Base-by-base conservation (phyloP, 164 flowering plant species). In the Umbellularia californica region DNA sequence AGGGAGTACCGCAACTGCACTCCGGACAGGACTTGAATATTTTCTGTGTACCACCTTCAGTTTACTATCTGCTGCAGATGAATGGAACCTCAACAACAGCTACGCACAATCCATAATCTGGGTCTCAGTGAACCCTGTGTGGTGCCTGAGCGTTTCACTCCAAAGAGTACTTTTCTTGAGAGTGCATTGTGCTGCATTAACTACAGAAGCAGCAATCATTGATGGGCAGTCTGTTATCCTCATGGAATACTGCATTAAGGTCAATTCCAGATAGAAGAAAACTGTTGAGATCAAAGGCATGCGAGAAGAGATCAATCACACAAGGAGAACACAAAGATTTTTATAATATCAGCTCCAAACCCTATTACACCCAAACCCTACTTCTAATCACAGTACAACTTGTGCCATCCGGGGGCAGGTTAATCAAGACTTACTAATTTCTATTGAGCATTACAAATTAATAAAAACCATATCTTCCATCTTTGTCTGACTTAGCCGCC, bases 191-290 rank as follows among this genome's bases (percentile, higher is more conserved):
- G 99, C 98, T 0, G 90, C 97, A 74, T 90, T 92, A 70, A 93
- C 97, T 7, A 97, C 97, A 19, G 98, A 84, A 70, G 99, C 99
- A 24, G 98, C 92, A 15, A 93, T 76, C 95, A 92, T 83, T 2
- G 97, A 95, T 41, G 97, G 94, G 72, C 84, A 76, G 79, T 79
- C 87, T 52, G 76, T 78, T 3, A 82, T 50, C 33, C 85, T 83
- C 28, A 86, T 83, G 22, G 66, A 83, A 76, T 95, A 95, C 22
- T 92, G 84, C 92, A 89, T 85, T 78, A 91, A 58, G 0, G 93
- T 94, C 47, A 95, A 75, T 77, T 95, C 98, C 5, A 92, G 89
- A 2, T 89, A 78, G 65, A 87, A 91, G 81, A 84, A 85, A 0
- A n/a, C n/a, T n/a, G n/a, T n/a, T n/a, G n/a, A n/a, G n/a, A n/a